These are phyloP conservation scores for Claviceps sp. DNA, from an alignment of 2,329 filamentous ascomycete genomes.

Conservation along the genomic window DNA sequence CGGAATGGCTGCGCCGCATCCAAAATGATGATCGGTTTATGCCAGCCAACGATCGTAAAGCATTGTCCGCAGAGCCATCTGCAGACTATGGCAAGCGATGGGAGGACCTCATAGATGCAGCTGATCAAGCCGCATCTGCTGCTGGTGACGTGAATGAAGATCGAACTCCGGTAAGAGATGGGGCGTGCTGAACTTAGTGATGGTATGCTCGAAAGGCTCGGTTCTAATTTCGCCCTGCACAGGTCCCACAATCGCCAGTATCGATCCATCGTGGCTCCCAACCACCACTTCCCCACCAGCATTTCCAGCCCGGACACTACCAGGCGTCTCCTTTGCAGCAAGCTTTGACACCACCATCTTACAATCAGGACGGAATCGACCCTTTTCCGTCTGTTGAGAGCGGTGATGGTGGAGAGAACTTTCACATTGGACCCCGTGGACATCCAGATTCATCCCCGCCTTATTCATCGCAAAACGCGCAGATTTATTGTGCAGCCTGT, in stretches of 20 bases:
- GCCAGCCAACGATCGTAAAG: conserved; percentile 59
- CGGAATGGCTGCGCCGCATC: conserved; percentile 47
- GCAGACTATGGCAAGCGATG: conserved; percentile 78
- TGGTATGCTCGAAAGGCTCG: background rate
- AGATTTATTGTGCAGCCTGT: conserved; percentile 89
- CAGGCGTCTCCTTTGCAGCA: conserved; percentile 85
- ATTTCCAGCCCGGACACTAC: conserved; percentile 52
- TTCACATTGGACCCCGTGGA: conserved; percentile 54
- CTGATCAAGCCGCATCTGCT: conserved; percentile 58
- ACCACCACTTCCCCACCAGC: conserved; percentile 47
- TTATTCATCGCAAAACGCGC: conserved; percentile 60
- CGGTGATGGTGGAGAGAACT: conserved; percentile 56
- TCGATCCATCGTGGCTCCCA: conserved; percentile 49
- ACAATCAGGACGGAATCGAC: conserved; percentile 53
- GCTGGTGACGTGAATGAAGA: conserved; percentile 87
- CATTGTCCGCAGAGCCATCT: conserved; percentile 72
- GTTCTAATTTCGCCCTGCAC: conserved; percentile 2
- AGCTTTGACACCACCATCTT: conserved; percentile 71
- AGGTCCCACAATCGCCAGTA: conserved; percentile 53
- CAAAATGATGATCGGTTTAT: conserved; percentile 53
- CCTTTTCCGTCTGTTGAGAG: conserved; percentile 86
- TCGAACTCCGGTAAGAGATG: conserved; percentile 62
- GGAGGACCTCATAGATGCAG: conserved; percentile 93
- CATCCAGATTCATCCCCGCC: conserved; percentile 58
- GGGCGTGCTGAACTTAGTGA: background rate